A percentile compares a stretch with the other conserved stretches of the same genome.
phyloP scores from a whole-genome alignment of 2,329 filamentous ascomycete species.

The Hymenoscyphus repandus region DNA sequence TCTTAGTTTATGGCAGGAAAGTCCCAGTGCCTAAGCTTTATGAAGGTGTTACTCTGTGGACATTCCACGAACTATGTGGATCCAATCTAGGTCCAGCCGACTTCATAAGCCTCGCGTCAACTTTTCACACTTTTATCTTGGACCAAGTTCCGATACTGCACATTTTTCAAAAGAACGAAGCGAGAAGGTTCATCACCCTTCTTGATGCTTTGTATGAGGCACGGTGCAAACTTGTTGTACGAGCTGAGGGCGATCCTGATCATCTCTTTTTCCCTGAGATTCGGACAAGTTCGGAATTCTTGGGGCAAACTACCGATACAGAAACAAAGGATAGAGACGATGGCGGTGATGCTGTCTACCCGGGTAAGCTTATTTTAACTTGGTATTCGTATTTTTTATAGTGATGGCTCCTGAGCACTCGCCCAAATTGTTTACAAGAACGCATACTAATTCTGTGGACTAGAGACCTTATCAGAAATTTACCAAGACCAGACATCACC shows the following conservation, averaged over 20 bases:
- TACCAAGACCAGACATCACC: conserved; percentile 73
- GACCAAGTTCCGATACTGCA: conserved; percentile 64
- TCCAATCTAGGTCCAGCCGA: conserved; percentile 68
- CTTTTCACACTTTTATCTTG: conserved; percentile 72
- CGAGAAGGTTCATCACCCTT: conserved; percentile 72
- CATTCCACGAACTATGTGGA: conserved; percentile 63
- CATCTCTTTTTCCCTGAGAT: conserved; percentile 70
- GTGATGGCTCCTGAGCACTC: too few species aligned
- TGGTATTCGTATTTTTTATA: too few species aligned
- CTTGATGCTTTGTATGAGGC: conserved; percentile 78
- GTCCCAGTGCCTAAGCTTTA: conserved; percentile 54
- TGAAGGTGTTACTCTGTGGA: conserved; percentile 56
- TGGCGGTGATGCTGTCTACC: conserved; percentile 49
- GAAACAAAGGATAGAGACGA: conserved; percentile 33
- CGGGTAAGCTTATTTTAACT: too few species aligned
- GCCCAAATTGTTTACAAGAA: too few species aligned
- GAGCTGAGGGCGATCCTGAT: conserved; percentile 64
- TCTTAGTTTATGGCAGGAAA: conserved; percentile 58
- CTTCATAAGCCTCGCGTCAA: conserved; percentile 76
- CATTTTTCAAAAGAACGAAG: conserved; percentile 70
- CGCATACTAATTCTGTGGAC: too few species aligned
- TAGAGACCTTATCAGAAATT: conserved; percentile 66
- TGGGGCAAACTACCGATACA: neutral
- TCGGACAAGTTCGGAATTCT: conserved; percentile 13
- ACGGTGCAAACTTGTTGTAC: conserved; percentile 68